Evolutionary conservation across 805 yeast species (phyloP), one percentile per base, ranked within the genome.

Genomic region (Candida boleticola): DNA sequence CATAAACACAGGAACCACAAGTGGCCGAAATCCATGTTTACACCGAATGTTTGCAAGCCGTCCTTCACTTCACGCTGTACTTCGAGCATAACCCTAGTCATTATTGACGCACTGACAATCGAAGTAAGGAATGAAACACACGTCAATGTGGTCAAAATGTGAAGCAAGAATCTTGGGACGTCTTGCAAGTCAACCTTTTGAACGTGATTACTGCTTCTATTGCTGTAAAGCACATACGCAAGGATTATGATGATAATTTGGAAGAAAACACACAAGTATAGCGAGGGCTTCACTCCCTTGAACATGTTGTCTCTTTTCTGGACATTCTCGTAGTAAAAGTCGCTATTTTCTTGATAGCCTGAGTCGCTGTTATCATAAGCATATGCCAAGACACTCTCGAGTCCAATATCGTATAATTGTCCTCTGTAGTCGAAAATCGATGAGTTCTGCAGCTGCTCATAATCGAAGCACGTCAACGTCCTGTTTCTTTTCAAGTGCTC

Each of bases 41-140:
- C 60, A 0, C 85, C 84, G 56, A 68, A 81, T 4, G 53, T 55
- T 1, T 71, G 68, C 29, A 80, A 56, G 18, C 66, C 69, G 5
- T 23, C 39, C 3, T 30, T 33, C 11, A 68, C 58, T 18, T 59
- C 68, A 2, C 10, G 23, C 42, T 55, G 56, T 11, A 73, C 50
- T 1, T 39, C 36, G 3, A 40, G 20, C 13, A 68, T 45, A 18
- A 66, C 44, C 13, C 52, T 36, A 0, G 72, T 60, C 31, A 71
- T 55, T 1, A 63, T 37, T 1, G 61, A 46, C 5, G 63, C 51
- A 0, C 72, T 66, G 6, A 63, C 54, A 0, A 53, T 21, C n/a
- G 64, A 44, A 7, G 72, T 44, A 0, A 66, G 5, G 54, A 60
- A 60, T 2, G 71, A 55, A 0, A 67, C 51, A 9, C 70, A 45